phyloP scores from a whole-genome alignment of 2,329 filamentous ascomycete species.

The Didymella arachidicola region DNA sequence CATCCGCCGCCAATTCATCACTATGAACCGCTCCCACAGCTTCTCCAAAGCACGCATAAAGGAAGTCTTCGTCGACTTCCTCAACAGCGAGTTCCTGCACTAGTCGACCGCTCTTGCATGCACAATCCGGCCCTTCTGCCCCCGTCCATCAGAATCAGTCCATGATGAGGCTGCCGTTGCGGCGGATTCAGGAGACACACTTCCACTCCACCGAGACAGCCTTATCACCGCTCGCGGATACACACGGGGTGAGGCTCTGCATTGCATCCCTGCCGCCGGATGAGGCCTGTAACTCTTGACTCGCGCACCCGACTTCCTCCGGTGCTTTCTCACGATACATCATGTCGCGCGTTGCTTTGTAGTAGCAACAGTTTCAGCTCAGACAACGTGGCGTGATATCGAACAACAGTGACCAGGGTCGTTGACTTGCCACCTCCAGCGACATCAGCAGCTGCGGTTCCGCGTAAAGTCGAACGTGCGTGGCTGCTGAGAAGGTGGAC shows the following conservation, averaged over 20 bases:
- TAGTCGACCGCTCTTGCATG: constrained; percentile 22
- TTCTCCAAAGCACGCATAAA: constrained; percentile 51
- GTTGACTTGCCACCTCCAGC: constrained; percentile 3
- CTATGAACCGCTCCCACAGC: constrained; percentile 72
- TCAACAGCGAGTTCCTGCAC: constrained; percentile 48
- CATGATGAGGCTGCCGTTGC: constrained; percentile 8
- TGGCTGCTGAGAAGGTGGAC: constrained; percentile 6
- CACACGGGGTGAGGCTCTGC: constrained; percentile 16
- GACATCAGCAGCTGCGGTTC: constrained; percentile 8
- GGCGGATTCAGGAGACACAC: constrained; percentile 2
- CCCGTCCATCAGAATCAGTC: not conserved
- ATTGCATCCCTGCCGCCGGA: constrained; percentile 13
- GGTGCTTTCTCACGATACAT: not conserved
- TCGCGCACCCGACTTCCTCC: constrained; percentile 21
- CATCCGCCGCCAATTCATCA: constrained; percentile 78
- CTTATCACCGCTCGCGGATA: constrained; percentile 13
- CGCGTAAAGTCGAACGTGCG: not conserved
- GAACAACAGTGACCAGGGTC: not conserved
- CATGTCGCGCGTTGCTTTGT: not conserved
- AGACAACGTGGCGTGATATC: constrained; percentile 31
- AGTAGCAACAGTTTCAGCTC: constrained; percentile 14
- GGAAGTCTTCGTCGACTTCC: constrained; percentile 51
- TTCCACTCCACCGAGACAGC: constrained; percentile 29
- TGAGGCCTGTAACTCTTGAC: not conserved
- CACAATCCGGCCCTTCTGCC: constrained; percentile 1